Evolutionary conservation across 1,284 basidiomycete species (phyloP), one percentile per base, ranked within the genome.

Genomic region (Ceratobasidium sp.): DNA sequence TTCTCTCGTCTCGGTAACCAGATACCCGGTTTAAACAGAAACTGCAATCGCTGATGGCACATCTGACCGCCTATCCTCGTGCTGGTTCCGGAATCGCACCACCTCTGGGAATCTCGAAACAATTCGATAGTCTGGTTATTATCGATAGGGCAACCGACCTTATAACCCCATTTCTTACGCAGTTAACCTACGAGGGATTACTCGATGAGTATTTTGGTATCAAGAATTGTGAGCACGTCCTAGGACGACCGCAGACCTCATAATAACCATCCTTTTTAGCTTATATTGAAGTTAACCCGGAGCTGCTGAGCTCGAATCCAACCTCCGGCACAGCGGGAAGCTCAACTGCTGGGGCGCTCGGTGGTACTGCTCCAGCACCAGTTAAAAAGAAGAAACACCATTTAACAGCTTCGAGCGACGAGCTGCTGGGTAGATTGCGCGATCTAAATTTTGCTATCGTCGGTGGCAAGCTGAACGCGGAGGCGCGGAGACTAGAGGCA

Each of bases 371-470:
- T 2, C 85, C 94, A 48, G 89, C 88, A 75, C 92, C 91, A 82
- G 91, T 94, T 81, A 92, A 91, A 83, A 96, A 94, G 84, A 94
- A 95, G 86, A 97, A 97, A 83, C 91, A 98, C 83, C 91, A 93
- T 75, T 87, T 98, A 38, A 90, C 94, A 44, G 88, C 93, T 0
- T 81, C 88, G 0, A 92, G 91, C 7, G 98, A 99, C 82, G 89
- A 91, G n/a, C 87, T 99, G 12, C 94, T 95, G 79, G 87, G 87
- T 18, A 95, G 97, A 82, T 86, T 99, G 67, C 89, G 95, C 77
- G 96, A 99, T 83, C 86, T 95, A 78, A 99, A 99, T 84, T 99
- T 99, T 85, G 94, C 96, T 6, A 89, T 93, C n/a, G 93, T 99
- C 1, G 97, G 97, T 0, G 91, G 90, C 82, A 90, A 90, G 82